Evolutionary conservation across 768 basidiomycete species (phyloP).

Genomic region (Lactarius sp.): DNA sequence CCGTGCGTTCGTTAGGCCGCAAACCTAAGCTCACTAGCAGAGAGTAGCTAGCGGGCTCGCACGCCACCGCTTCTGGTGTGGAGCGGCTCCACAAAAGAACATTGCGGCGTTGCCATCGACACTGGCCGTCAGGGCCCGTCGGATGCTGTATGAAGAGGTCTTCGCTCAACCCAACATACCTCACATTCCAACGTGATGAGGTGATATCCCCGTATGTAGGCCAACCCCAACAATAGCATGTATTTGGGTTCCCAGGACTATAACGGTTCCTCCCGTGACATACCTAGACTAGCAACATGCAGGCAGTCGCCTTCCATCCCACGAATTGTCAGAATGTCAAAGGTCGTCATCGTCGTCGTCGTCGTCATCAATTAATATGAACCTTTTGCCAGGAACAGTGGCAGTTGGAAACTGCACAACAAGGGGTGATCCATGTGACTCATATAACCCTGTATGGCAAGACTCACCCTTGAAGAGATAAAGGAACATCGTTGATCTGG

Average conservation of each 20-base stretch:
- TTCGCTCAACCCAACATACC: background rate
- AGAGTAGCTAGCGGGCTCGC: too few species aligned
- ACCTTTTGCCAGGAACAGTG: constrained; percentile 29
- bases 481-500: background rate
- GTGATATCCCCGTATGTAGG: background rate
- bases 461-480: constrained; percentile 3
- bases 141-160: background rate
- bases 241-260: background rate
- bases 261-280: background rate
- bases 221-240: background rate
- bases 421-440: too few species aligned
- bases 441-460: constrained; percentile 4
- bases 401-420: constrained; percentile 7
- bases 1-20: too few species aligned
- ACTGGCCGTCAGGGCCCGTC: background rate
- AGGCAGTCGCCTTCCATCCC: too few species aligned
- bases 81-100: background rate
- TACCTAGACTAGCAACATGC: background rate
- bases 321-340: constrained; percentile 12
- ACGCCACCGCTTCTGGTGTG: background rate
- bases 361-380: constrained; percentile 31
- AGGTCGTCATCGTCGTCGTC: constrained; percentile 25
- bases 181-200: background rate
- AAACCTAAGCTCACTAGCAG: too few species aligned
- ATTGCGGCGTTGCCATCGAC: background rate